Base-by-base conservation (phyloP, 164 flowering plant species). In the Vitis riparia region DNA sequence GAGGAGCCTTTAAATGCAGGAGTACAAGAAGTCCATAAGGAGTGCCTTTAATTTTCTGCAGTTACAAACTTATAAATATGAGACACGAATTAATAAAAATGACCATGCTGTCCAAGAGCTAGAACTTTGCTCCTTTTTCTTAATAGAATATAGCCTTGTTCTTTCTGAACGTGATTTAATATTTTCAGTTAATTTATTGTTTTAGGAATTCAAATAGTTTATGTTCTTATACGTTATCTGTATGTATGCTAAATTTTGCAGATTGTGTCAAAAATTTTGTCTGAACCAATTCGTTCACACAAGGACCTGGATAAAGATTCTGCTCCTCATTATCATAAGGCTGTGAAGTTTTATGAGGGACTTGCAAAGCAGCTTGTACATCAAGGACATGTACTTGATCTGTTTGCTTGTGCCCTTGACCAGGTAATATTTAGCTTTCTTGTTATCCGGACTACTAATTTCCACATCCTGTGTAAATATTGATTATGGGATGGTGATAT, bases 251-350 rank as follows among this genome's bases (percentile, higher is more conserved):
- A 37, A 27, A 0, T 53, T 27, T 65, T 89, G 78, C 85, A 95
- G 99, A 95, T 95, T 78, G 96, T 95, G 47, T 85, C 94, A 9
- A 93, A 87, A 84, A 85, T 37, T 72, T 81, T 90, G 51, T 89
- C 98, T 47, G 99, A 95, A 65, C 97, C 98, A 53, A 88, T 95
- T 76, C 97, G 99, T 61, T 95, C 98, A 19, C 98, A 95, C 88
- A 95, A 95, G 81, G 99, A 95, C 71, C 84, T 95, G 63, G 97
- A 93, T 72, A 95, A 95, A 81, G 98, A 93, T 88, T 86, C 96
- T 79, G 97, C 87, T 62, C 88, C 93, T 27, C 74, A 73, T 75
- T 95, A 79, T 81, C 93, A 90, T 65, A 89, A 90, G 77, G 92
- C 96, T 62, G 91, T 93, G 62, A 93, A 91, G 77, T 95, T 92